Conservation (phyloP, 768 basidiomycete species). For the Mycena floridula region DNA sequence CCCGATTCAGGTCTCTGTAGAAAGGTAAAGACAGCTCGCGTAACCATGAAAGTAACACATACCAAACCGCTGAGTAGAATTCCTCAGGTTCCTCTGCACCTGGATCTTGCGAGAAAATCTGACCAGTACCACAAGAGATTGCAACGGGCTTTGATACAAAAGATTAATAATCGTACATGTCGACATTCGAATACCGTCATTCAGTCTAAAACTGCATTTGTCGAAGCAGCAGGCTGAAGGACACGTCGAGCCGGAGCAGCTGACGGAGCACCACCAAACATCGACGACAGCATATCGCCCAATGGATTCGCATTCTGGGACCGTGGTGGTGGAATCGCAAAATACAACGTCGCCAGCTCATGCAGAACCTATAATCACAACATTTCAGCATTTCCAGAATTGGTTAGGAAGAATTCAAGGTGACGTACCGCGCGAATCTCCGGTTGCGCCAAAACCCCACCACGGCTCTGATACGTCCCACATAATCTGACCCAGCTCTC, state of each 20-base stretch:
- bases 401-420: background rate
- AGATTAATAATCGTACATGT: no score
- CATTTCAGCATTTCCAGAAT: slow-evolving; percentile 1
- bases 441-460: slow-evolving; percentile 50
- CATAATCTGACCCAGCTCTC: slow-evolving; percentile 84
- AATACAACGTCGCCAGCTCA: slow-evolving; percentile 74
- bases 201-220: background rate
- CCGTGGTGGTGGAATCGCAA: slow-evolving; percentile 79
- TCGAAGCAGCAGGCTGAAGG: background rate
- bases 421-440: slow-evolving; percentile 59
- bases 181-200: no score
- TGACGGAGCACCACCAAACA: slow-evolving; percentile 90
- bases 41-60: no score
- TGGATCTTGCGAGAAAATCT: no score
- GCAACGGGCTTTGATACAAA: no score
- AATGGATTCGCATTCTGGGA: slow-evolving; percentile 71
- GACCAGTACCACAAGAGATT: no score
- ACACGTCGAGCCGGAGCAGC: background rate
- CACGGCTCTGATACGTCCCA: slow-evolving; percentile 75
- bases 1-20: no score
- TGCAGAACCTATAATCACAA: slow-evolving; percentile 47
- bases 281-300: slow-evolving; percentile 81
- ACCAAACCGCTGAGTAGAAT: no score
- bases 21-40: no score
- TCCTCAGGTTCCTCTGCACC: no score